These are phyloP conservation scores for Hirschfeldia incana DNA, from an alignment of 345 rosid genomes.

Conservation along the genomic window DNA sequence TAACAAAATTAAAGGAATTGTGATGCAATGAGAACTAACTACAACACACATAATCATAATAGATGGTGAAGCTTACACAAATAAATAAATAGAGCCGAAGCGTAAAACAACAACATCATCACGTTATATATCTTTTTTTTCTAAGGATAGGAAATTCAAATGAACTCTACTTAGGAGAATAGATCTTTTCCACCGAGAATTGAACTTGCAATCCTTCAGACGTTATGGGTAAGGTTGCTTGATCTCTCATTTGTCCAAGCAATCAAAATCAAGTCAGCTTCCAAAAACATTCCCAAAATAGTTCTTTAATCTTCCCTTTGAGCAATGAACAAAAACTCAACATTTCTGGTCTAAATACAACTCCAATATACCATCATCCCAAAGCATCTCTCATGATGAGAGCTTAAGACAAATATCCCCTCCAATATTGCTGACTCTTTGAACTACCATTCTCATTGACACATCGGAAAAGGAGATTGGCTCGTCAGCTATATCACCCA, in stretches of 20 bases:
- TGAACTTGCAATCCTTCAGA: not conserved
- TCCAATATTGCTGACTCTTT: slow-evolving; percentile 44
- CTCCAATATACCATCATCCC: not conserved
- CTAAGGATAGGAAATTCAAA: too few relatives aligned
- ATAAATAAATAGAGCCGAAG: not conserved
- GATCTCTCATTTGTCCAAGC: not conserved
- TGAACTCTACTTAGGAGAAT: too few relatives aligned
- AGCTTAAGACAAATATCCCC: not conserved
- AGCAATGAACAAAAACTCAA: slow-evolving; percentile 1
- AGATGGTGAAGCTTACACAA: not conserved
- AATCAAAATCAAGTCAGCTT: not conserved
- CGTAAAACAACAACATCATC: not conserved
- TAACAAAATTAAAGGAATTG: not conserved
- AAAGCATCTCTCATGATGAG: not conserved
- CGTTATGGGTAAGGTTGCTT: not conserved
- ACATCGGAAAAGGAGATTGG: slow-evolving; percentile 93
- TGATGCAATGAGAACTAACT: not conserved
- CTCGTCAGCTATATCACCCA: slow-evolving; percentile 91
- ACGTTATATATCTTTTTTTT: not conserved
- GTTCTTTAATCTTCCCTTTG: not conserved
- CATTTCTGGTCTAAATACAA: not conserved
- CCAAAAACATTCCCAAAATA: not conserved
- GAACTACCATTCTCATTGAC: slow-evolving; percentile 81
- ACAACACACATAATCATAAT: not conserved
- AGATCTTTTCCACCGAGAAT: not conserved